Conservation (phyloP, 106 monocot genomes). For the Agapanthus africanus region DNA sequence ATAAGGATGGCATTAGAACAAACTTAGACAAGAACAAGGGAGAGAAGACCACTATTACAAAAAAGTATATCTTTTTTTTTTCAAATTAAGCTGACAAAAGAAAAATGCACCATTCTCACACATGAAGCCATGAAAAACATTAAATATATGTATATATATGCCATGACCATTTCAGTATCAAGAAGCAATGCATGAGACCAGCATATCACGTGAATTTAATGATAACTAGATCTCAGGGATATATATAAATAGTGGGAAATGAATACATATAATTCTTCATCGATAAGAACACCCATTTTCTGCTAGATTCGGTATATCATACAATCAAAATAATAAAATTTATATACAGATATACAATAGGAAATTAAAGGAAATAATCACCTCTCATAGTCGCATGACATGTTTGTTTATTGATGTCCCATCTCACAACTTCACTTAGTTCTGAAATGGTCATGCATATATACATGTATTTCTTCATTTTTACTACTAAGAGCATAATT, state of each 20-base stretch:
- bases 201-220: not conserved
- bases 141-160: too few species aligned
- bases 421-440: not conserved
- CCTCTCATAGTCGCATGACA: not conserved
- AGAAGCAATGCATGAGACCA: not conserved
- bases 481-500: not conserved
- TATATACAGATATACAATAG: not conserved
- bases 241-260: not conserved
- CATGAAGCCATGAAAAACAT: not conserved
- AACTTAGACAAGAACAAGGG: not conserved
- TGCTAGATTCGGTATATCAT: not conserved
- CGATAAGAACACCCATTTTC: not conserved
- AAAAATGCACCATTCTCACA: not conserved
- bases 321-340: not conserved
- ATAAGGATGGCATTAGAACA: not conserved
- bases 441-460: not conserved
- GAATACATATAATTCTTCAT: not conserved
- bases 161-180: too few species aligned
- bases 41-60: not conserved
- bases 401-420: not conserved
- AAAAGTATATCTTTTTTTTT: conserved; percentile 53
- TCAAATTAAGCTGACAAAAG: not conserved
- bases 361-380: not conserved
- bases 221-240: not conserved
- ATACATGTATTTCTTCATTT: not conserved